phyloP scores from a whole-genome alignment of 768 basidiomycete species.

The Lentinula edodes region DNA sequence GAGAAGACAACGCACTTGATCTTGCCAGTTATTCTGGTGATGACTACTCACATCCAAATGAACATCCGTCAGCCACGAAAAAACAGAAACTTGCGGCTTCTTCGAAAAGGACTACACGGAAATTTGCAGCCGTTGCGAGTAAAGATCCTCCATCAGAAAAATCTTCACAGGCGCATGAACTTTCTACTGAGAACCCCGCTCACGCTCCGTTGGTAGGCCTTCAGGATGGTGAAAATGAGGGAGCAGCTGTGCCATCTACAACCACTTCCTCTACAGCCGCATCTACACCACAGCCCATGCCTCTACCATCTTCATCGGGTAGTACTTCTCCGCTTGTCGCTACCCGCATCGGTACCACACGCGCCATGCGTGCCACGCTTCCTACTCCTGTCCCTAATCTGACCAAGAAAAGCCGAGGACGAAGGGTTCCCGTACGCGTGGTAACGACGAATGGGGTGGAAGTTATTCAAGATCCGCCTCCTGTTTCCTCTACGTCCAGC shows the following conservation, averaged over 20 bases:
- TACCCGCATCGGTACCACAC: slow-evolving; percentile 2
- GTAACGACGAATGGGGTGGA: slow-evolving; percentile 1
- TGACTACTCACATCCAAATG: background rate
- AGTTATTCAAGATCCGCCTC: slow-evolving; percentile 4
- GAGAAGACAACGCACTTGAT: background rate
- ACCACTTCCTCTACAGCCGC: background rate
- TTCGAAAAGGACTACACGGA: background rate
- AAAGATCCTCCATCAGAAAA: background rate
- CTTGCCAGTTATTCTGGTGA: background rate
- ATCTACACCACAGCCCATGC: background rate
- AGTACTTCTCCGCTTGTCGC: background rate
- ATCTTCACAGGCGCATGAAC: background rate
- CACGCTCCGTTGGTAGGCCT: background rate
- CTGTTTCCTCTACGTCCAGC: background rate
- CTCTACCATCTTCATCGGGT: background rate
- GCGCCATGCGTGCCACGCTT: slow-evolving; percentile 6
- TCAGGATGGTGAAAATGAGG: background rate
- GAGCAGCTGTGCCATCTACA: background rate
- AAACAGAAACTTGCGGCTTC: background rate
- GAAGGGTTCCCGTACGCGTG: slow-evolving; percentile 41
- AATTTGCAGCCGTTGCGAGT: background rate
- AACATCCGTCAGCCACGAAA: background rate
- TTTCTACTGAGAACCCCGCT: background rate
- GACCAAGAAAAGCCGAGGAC: slow-evolving; percentile 58
- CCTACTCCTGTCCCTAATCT: slow-evolving; percentile 57